A percentile compares a stretch with the other conserved stretches of the same genome.
phyloP scores from a whole-genome alignment of 2,329 filamentous ascomycete genomes.

The Colletotrichum abscissum region DNA sequence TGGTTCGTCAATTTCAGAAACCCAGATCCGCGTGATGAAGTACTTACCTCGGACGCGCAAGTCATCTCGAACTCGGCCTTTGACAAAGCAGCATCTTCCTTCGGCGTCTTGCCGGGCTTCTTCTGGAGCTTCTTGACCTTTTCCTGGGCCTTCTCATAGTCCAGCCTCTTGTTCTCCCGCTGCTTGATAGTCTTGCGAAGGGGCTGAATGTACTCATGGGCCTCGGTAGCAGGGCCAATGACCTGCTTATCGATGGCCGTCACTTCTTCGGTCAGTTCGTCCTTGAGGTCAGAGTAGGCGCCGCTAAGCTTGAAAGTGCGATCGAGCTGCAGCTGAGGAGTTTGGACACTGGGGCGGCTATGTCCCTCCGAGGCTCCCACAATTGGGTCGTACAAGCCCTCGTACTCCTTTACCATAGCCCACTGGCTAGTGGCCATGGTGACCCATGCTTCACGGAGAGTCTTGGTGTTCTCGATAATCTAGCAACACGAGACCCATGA shows the following conservation, averaged over 20 bases:
- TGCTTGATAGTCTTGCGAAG: conserved; percentile 88
- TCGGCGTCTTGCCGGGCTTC: conserved; percentile 76
- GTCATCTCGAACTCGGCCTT: conserved; percentile 79
- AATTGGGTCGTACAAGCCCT: conserved; percentile 81
- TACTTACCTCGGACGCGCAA: conserved; percentile 70
- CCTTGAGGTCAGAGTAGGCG: conserved; percentile 76
- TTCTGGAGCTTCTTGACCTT: conserved; percentile 76
- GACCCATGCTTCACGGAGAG: conserved; percentile 84
- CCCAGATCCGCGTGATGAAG: no score
- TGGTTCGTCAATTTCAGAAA: background rate
- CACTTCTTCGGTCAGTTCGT: conserved; percentile 78
- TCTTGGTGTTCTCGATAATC: conserved; percentile 80
- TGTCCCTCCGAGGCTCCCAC: conserved; percentile 71
- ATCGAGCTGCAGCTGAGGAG: conserved; percentile 71
- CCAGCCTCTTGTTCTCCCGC: conserved; percentile 82
- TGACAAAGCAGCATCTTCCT: conserved; percentile 76
- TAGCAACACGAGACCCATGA: conserved; percentile 46
- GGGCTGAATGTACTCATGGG: conserved; percentile 75
- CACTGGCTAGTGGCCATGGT: conserved; percentile 77
- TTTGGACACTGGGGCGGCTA: conserved; percentile 66
- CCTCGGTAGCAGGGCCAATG: conserved; percentile 75
- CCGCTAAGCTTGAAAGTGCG: conserved; percentile 74
- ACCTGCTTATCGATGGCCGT: conserved; percentile 76
- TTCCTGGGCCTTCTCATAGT: conserved; percentile 82
- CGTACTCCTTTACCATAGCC: conserved; percentile 74